A percentile compares a stretch with the other conserved stretches of the same genome.
phyloP scores from a whole-genome alignment of 1,139 yeast genomes.

The Trichomonascaceae sp. region DNA sequence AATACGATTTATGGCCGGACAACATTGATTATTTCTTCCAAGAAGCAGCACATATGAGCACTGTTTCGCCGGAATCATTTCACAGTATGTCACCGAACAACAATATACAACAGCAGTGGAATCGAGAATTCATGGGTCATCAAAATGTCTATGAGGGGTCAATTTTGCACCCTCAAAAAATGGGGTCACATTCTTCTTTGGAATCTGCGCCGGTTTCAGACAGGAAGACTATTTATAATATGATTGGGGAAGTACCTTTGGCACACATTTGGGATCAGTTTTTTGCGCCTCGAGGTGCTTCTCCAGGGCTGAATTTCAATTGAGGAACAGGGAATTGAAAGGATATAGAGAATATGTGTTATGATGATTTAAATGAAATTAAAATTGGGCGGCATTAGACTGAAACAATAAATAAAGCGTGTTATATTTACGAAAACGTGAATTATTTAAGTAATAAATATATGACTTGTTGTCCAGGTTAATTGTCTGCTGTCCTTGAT shows the following conservation, averaged over 20 bases:
- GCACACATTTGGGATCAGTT: constrained; percentile 77
- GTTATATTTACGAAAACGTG: neutral
- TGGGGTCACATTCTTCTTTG: neutral
- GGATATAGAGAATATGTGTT: neutral
- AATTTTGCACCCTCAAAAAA: neutral
- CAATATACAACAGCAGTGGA: neutral
- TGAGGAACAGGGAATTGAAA: neutral
- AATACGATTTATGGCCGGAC: constrained; percentile 15
- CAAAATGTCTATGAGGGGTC: neutral
- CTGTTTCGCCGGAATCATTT: constrained; percentile 9
- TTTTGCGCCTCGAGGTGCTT: constrained; percentile 30
- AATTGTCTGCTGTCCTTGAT: too few relatives aligned
- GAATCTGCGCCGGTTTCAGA: constrained; percentile 7
- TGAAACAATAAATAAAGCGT: too few relatives aligned
- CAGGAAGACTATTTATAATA: constrained; percentile 51
- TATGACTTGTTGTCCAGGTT: too few relatives aligned
- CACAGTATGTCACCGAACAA: constrained; percentile 1
- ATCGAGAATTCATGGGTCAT: neutral
- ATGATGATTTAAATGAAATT: too few relatives aligned
- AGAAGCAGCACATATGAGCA: constrained; percentile 22
- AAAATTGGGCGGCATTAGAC: neutral
- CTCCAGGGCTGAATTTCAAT: neutral
- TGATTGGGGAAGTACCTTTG: constrained; percentile 60
- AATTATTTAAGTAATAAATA: too few relatives aligned
- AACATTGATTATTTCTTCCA: constrained; percentile 25